phyloP scores from a whole-genome alignment of 495 filamentous ascomycete species.

The Aspergillus cristatus region DNA sequence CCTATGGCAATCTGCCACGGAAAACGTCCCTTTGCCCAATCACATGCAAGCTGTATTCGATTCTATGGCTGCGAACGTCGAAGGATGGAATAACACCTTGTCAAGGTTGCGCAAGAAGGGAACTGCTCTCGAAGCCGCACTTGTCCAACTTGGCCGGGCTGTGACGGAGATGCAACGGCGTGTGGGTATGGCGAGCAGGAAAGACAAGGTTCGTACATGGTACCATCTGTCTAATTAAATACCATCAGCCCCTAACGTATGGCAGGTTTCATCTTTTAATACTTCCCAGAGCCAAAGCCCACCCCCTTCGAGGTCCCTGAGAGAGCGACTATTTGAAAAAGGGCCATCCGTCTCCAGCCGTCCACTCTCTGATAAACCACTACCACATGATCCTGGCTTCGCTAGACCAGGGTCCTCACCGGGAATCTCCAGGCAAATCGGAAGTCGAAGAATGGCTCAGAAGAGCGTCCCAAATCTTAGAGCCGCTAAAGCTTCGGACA shows the following conservation, averaged over 20 bases:
- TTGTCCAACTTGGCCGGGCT: slow-evolving; percentile 56
- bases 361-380: slow-evolving; percentile 20
- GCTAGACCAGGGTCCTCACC: slow-evolving; percentile 3
- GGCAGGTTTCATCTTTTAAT: too few relatives aligned
- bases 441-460: slow-evolving; percentile 6
- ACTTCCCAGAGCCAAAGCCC: neutral
- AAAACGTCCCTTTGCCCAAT: slow-evolving; percentile 36
- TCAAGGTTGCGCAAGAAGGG: slow-evolving; percentile 59
- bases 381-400: slow-evolving; percentile 24
- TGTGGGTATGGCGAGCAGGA: slow-evolving; percentile 63
- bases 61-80: slow-evolving; percentile 74
- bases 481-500: neutral
- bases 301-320: slow-evolving; percentile 13
- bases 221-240: neutral
- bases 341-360: slow-evolving; percentile 1
- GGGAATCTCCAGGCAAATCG: slow-evolving; percentile 6
- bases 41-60: slow-evolving; percentile 56
- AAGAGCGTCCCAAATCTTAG: slow-evolving; percentile 16
- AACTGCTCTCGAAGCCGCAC: slow-evolving; percentile 46
- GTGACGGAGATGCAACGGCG: slow-evolving; percentile 70
- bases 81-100: slow-evolving; percentile 75
- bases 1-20: slow-evolving; percentile 50
- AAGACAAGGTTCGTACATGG: slow-evolving; percentile 34
- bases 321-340: slow-evolving; percentile 18
- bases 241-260: too few relatives aligned